phyloP scores from a whole-genome alignment of 2,329 filamentous ascomycete genomes.

The Zasmidium citrigriseum region DNA sequence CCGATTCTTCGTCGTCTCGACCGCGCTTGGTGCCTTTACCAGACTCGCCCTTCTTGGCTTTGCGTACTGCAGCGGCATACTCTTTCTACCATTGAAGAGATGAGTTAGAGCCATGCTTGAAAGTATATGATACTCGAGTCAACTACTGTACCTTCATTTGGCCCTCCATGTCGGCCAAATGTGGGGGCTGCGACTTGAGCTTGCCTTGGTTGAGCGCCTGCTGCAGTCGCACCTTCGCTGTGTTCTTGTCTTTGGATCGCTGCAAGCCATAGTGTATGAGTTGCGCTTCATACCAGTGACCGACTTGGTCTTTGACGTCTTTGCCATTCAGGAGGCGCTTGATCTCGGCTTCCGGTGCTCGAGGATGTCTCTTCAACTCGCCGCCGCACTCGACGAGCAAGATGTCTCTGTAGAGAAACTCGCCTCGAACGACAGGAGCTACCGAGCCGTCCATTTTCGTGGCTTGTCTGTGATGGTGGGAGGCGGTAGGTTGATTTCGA shows the following conservation, averaged over 20 bases:
- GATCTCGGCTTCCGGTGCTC: conserved; percentile 29
- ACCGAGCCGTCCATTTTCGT: conserved; percentile 17
- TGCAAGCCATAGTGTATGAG: conserved; percentile 63
- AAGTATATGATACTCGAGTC: too few relatives aligned
- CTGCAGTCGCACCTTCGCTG: conserved; percentile 60
- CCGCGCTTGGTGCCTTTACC: conserved; percentile 24
- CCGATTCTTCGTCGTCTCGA: conserved; percentile 18
- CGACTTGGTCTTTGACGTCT: conserved; percentile 51
- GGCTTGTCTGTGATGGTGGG: not conserved
- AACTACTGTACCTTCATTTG: conserved; percentile 51
- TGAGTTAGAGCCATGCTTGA: too few relatives aligned
- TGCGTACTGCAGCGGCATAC: conserved; percentile 54
- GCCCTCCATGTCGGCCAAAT: conserved; percentile 53
- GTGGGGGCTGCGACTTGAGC: conserved; percentile 50
- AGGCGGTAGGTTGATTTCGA: not conserved
- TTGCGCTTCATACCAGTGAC: conserved; percentile 65
- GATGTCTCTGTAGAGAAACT: conserved; percentile 33
- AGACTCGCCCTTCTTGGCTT: conserved; percentile 38
- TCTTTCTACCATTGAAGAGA: conserved; percentile 42
- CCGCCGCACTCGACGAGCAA: conserved; percentile 32
- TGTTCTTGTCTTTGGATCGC: conserved; percentile 59
- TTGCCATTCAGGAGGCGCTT: conserved; percentile 26
- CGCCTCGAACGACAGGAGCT: conserved; percentile 26
- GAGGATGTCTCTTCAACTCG: conserved; percentile 30
- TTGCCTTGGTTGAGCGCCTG: conserved; percentile 54